Conservation (phyloP, 306 rosid species). For the Elaeagnus macrophylla region DNA sequence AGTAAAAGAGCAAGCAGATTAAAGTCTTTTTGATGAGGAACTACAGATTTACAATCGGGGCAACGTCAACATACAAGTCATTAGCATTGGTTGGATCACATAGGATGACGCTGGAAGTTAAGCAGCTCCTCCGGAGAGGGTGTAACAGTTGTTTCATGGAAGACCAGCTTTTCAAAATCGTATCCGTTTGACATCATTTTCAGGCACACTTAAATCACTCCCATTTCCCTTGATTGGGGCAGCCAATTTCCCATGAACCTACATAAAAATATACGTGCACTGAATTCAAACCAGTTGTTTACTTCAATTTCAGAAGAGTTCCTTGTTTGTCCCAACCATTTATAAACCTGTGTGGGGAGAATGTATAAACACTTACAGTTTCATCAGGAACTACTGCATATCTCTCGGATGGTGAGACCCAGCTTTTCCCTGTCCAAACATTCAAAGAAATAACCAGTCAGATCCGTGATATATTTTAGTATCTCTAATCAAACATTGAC, state of each 20-base stretch:
- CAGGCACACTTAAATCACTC: slow-evolving; percentile 71
- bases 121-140: slow-evolving; percentile 4
- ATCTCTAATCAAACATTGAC: too few species aligned
- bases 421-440: slow-evolving; percentile 46
- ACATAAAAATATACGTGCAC: slow-evolving; percentile 17
- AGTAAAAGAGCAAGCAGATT: too few species aligned
- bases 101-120: slow-evolving; percentile 8
- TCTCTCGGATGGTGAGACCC: slow-evolving; percentile 63
- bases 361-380: slow-evolving; percentile 43
- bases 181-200: slow-evolving; percentile 48
- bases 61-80: not conserved
- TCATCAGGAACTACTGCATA: slow-evolving; percentile 97
- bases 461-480: not conserved
- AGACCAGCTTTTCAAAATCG: slow-evolving; percentile 20
- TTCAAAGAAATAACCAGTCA: slow-evolving; percentile 5
- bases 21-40: too few species aligned
- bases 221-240: slow-evolving; percentile 37
- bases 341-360: not conserved
- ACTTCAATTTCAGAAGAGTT: not conserved
- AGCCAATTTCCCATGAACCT: slow-evolving; percentile 51
- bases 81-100: slow-evolving; percentile 10
- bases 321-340: not conserved
- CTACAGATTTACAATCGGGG: slow-evolving; percentile 8
- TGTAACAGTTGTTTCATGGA: slow-evolving; percentile 1
- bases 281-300: too few species aligned